Evolutionary conservation across 208 protist species (phyloP).

Genomic region (Herpetomonas samuelpessoai): DNA sequence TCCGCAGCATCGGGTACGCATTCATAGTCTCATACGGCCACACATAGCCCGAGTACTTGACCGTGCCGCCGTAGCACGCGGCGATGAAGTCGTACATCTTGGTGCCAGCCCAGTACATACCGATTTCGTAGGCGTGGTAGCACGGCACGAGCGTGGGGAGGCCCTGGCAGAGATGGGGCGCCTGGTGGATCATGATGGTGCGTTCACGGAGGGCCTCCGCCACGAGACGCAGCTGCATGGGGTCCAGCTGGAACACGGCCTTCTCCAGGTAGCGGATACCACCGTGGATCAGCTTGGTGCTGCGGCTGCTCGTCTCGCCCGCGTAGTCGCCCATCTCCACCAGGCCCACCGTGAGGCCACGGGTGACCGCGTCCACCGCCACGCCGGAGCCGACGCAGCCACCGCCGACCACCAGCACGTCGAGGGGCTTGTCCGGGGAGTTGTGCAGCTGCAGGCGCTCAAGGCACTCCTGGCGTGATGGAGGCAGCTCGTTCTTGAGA

Average conservation of each 20-base stretch:
- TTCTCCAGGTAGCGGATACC: constrained; percentile 97
- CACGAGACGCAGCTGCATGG: constrained; percentile 88
- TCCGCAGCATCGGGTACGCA: constrained; percentile 69
- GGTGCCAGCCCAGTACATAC: constrained; percentile 79
- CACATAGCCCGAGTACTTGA: constrained; percentile 85
- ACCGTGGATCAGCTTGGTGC: constrained; percentile 97
- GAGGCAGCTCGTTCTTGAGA: constrained; percentile 35
- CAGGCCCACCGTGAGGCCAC: constrained; percentile 91
- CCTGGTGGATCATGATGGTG: constrained; percentile 92
- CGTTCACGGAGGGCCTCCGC: constrained; percentile 92
- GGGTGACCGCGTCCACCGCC: constrained; percentile 92
- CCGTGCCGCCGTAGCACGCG: constrained; percentile 64
- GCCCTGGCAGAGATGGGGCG: constrained; percentile 90
- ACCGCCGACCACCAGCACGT: constrained; percentile 95
- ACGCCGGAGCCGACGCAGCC: constrained; percentile 93
- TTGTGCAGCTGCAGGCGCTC: constrained; percentile 36
- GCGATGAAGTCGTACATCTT: constrained; percentile 92
- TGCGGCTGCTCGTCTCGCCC: constrained; percentile 92
- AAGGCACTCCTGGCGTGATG: constrained; percentile 58
- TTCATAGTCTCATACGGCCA: constrained; percentile 73
- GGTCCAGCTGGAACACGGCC: constrained; percentile 80
- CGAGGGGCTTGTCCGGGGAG: constrained; percentile 66
- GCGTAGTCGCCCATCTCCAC: constrained; percentile 96
- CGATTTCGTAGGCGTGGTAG: constrained; percentile 84
- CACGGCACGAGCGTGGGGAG: constrained; percentile 93